Base-by-base conservation (phyloP, 352 stramenopile genomes). In the Globisporangium parvum region DNA sequence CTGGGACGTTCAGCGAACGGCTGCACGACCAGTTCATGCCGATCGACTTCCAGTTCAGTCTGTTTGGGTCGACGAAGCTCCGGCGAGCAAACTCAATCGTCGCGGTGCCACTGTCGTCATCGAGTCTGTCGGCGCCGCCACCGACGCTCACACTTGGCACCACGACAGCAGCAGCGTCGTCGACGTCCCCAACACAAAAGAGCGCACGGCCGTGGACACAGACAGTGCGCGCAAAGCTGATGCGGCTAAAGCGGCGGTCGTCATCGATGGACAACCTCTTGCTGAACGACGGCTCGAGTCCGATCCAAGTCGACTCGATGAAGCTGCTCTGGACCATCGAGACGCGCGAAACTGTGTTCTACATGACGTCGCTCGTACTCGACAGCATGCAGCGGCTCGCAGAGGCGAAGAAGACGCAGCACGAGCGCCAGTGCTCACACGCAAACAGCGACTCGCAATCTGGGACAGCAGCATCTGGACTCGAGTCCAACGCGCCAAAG, bases 261-360 rank as follows among this genome's bases (percentile, higher is more conserved):
- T 68, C 75, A 1, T 86, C 77, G 2, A 90, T 86, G 75, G 77
- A 88, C 49, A 90, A 90, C 37, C 62, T 88, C 18, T 63, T 88
- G 15, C 42, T 87, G 2, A 85, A 86, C 47, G 80, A 88, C 49
- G 80, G 79, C 0, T 88, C 79, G 0, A 74, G 77, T 37, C 83
- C 83, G 1, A 91, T 93, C 31, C 83, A 93, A 72, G 69, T 93
- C 1, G 80, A 93, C 45, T 80, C 82, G 0, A 88, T 91, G 77
- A 87, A 85, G 50, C 58, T 93, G 2, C 53, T 91, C 8, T 93
- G 84, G 84, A 91, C 80, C 1, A 61, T 93, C 41, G 75, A 87
- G 55, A 88, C 80, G 17, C 73, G 84, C 28, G 81, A 93, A 53
- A 71, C 66, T 10, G 65, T 83, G 0, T 90, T 89, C 48, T 80